Percentiles rank a stretch among this genome's conserved stretches.
phyloP scores from a whole-genome alignment of 495 filamentous ascomycete species.

The Aspergillus olivimuriae region DNA sequence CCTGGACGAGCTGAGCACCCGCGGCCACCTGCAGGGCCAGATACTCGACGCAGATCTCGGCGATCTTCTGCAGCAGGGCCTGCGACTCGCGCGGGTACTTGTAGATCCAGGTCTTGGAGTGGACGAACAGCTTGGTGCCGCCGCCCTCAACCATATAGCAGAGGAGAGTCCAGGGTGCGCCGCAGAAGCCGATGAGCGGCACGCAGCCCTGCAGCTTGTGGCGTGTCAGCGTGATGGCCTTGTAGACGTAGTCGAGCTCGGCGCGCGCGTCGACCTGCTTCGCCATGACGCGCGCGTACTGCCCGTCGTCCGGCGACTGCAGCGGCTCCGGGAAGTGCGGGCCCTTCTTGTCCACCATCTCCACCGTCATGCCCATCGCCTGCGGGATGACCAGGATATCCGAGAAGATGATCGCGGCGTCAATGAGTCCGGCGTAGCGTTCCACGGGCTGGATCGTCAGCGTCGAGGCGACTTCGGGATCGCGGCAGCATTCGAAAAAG shows the following conservation, averaged over 20 bases:
- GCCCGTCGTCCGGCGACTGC: slow-evolving; percentile 64
- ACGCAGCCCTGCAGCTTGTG: slow-evolving; percentile 82
- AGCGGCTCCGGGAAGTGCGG: slow-evolving; percentile 89
- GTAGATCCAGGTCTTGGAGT: slow-evolving; percentile 94
- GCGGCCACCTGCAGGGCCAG: slow-evolving; percentile 86
- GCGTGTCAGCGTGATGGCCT: slow-evolving; percentile 86
- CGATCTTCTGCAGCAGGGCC: slow-evolving; percentile 78
- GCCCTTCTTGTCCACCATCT: slow-evolving; percentile 95
- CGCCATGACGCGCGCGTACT: slow-evolving; percentile 71
- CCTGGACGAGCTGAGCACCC: slow-evolving; percentile 86
- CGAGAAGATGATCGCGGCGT: slow-evolving; percentile 98
- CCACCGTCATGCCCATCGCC: slow-evolving; percentile 92
- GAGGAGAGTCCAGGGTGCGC: slow-evolving; percentile 91
- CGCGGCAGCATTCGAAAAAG: slow-evolving; percentile 95
- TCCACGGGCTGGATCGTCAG: slow-evolving; percentile 92
- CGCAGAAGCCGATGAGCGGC: slow-evolving; percentile 94
- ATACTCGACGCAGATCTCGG: slow-evolving; percentile 89
- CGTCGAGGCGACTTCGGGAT: slow-evolving; percentile 84
- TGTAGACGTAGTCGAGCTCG: slow-evolving; percentile 88
- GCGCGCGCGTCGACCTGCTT: slow-evolving; percentile 74
- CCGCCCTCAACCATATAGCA: slow-evolving; percentile 99
- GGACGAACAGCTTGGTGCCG: slow-evolving; percentile 84
- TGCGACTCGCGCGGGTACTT: slow-evolving; percentile 77
- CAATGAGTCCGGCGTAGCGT: slow-evolving; percentile 80
- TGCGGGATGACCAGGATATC: slow-evolving; percentile 98